phyloP scores from a whole-genome alignment of 495 filamentous ascomycete species.

The Pyrenopolyporus hunteri region DNA sequence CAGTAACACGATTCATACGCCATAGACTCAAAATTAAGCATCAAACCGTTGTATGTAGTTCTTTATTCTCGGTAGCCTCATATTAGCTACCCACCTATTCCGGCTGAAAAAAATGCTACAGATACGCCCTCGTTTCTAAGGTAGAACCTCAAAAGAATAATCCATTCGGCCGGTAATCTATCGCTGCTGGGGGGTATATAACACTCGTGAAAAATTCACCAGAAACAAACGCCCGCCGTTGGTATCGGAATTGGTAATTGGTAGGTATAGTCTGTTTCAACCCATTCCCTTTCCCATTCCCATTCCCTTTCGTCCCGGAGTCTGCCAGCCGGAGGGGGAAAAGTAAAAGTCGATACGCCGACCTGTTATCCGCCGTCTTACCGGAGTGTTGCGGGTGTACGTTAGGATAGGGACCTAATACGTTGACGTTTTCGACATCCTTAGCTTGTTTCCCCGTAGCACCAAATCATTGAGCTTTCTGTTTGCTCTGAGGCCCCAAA shows the following conservation, averaged over 20 bases:
- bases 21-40: too few species aligned
- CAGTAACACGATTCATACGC: too few species aligned
- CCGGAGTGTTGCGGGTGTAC: slow-evolving; percentile 8
- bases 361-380: not conserved
- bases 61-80: not conserved
- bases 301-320: slow-evolving; percentile 24
- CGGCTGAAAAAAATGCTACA: too few species aligned
- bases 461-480: slow-evolving; percentile 29
- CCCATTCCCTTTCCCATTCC: too few species aligned
- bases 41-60: too few species aligned
- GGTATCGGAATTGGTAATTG: not conserved
- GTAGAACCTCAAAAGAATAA: slow-evolving; percentile 5
- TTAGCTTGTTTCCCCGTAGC: slow-evolving; percentile 4
- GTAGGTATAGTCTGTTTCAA: not conserved
- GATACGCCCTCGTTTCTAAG: too few species aligned
- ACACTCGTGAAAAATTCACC: slow-evolving; percentile 31
- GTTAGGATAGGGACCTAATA: too few species aligned
- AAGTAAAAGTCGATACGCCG: not conserved
- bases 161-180: slow-evolving; percentile 3
- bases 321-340: slow-evolving; percentile 36
- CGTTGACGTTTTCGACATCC: not conserved
- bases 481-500: slow-evolving; percentile 40
- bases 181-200: slow-evolving; percentile 31
- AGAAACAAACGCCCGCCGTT: slow-evolving; percentile 40
- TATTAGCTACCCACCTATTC: not conserved